Percentiles rank a stretch among this genome's conserved stretches.
phyloP scores from a whole-genome alignment of 2,329 filamentous ascomycete species.

The Hansfordia pulvinata region DNA sequence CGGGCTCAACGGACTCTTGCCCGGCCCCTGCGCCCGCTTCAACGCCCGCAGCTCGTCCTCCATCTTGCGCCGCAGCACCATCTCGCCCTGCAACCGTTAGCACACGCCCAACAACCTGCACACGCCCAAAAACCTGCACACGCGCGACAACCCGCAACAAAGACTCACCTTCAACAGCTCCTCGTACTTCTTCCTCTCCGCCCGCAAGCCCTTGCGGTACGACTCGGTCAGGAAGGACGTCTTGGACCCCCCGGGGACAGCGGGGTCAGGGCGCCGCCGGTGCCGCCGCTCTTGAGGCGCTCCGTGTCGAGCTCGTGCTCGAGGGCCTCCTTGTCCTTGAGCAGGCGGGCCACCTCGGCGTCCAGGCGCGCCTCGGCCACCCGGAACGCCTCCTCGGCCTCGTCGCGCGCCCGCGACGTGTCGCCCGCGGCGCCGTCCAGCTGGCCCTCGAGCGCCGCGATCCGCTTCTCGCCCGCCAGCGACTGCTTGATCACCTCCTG shows the following conservation, averaged over 20 bases:
- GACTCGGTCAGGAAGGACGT: conserved; percentile 19
- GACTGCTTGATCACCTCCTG: conserved; percentile 18
- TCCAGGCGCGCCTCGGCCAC: conserved; percentile 12
- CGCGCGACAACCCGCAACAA: no score
- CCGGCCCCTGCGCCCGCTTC: conserved; percentile 15
- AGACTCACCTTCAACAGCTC: conserved; percentile 18
- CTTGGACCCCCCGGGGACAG: conserved; percentile 12
- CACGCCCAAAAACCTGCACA: no score
- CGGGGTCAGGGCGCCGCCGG: no score
- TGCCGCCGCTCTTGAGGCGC: conserved; percentile 12
- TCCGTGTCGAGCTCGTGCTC: conserved; percentile 18
- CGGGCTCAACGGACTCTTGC: conserved; percentile 2
- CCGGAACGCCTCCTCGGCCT: conserved; percentile 13
- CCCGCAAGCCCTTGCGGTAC: conserved; percentile 15
- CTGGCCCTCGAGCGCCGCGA: conserved; percentile 16
- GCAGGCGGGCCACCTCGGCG: conserved; percentile 11
- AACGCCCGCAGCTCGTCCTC: conserved; percentile 18
- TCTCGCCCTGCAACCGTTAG: conserved; percentile 12
- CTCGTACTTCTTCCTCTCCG: conserved; percentile 20
- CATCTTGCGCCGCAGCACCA: conserved; percentile 15
- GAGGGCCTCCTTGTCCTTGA: conserved; percentile 17
- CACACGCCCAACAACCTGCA: no score
- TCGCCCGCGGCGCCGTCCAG: conserved; percentile 15
- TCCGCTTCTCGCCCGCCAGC: conserved; percentile 19
- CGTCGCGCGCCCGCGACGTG: conserved; percentile 10